A percentile compares a stretch with the other conserved stretches of the same genome.
Evolutionary conservation across 2,329 filamentous ascomycete species (phyloP).

Genomic region (Camillea tinctor): DNA sequence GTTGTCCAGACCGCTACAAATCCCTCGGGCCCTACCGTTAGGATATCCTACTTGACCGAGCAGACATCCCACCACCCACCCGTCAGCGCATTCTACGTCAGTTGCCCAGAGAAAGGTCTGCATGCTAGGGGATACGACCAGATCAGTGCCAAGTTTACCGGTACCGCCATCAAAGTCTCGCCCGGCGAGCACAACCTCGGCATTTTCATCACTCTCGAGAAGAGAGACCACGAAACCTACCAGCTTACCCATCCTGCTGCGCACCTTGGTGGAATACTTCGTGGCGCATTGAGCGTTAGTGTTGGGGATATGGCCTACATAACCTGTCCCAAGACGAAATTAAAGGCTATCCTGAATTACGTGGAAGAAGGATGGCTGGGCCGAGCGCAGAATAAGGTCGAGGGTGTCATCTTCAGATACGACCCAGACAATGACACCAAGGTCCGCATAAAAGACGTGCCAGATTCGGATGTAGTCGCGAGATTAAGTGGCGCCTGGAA

Average conservation of each 20-base stretch:
- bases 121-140: constrained; percentile 91
- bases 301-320: constrained; percentile 89
- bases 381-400: constrained; percentile 84
- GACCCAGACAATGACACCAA: constrained; percentile 83
- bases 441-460: constrained; percentile 78
- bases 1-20: constrained; percentile 48
- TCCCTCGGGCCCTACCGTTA: constrained; percentile 55
- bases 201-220: constrained; percentile 87
- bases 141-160: constrained; percentile 95
- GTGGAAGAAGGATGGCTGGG: constrained; percentile 94
- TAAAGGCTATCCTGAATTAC: constrained; percentile 92
- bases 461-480: constrained; percentile 79
- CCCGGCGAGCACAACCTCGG: constrained; percentile 93
- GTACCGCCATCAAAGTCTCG: constrained; percentile 86
- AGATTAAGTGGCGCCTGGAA: constrained; percentile 87
- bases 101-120: constrained; percentile 88
- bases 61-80: constrained; percentile 98
- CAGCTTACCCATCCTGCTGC: constrained; percentile 94
- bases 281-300: constrained; percentile 83
- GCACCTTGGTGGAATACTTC: constrained; percentile 81
- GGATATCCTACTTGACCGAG: constrained; percentile 91
- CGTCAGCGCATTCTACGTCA: constrained; percentile 91
- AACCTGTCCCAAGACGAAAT: constrained; percentile 82
- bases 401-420: constrained; percentile 88
- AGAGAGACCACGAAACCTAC: constrained; percentile 83